Percentiles rank a stretch among this genome's conserved stretches.
phyloP scores from a whole-genome alignment of 1,284 basidiomycete species.

The Wallemia hederae region DNA sequence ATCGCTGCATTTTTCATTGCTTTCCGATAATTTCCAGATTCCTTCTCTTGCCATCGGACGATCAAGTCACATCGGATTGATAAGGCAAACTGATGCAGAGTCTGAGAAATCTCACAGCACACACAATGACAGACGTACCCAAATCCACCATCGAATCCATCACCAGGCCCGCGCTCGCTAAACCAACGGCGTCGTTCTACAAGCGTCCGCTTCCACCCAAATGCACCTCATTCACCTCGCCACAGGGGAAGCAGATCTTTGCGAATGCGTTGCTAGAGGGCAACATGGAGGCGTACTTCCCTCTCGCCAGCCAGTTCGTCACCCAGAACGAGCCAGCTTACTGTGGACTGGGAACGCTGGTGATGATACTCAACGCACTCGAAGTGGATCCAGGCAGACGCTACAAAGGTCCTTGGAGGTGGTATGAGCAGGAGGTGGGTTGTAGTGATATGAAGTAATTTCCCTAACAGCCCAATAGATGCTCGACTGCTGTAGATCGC shows the following conservation, averaged over 20 bases:
- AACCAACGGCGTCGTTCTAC: conserved; percentile 7
- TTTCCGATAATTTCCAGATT: background rate
- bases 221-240: conserved; percentile 8
- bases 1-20: background rate
- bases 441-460: background rate
- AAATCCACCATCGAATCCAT: background rate
- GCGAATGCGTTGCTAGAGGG: conserved; percentile 6
- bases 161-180: background rate
- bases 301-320: conserved; percentile 7
- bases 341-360: conserved; percentile 9
- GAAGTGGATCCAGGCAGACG: conserved; percentile 10
- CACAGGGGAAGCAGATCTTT: conserved; percentile 8
- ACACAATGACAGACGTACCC: background rate
- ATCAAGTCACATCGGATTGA: no score
- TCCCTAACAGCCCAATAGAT: conserved; percentile 2
- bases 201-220: conserved; percentile 8
- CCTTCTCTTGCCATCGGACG: background rate
- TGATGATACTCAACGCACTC: conserved; percentile 11
- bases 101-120: background rate
- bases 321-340: conserved; percentile 10
- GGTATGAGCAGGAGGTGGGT: conserved; percentile 8
- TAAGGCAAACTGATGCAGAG: background rate
- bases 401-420: conserved; percentile 10
- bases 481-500: conserved; percentile 11
- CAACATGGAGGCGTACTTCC: conserved; percentile 10